Conservation (phyloP, 352 stramenopile species). For the Peronospora farinosa region DNA sequence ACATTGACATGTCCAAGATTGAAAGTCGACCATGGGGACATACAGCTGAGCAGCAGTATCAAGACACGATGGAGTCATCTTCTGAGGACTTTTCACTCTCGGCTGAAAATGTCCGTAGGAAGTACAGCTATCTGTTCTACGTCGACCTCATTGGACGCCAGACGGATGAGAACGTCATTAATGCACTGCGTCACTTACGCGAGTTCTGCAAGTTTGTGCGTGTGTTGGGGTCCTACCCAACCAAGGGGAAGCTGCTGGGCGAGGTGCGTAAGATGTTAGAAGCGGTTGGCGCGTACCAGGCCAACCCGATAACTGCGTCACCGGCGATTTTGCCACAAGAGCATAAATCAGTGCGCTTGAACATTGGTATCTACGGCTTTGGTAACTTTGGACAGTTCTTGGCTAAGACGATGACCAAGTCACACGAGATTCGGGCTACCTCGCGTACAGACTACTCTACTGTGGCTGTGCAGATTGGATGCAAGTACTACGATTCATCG, state of each 20-base stretch:
- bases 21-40: constrained; percentile 70
- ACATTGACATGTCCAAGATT: constrained; percentile 79
- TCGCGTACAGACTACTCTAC: constrained; percentile 84
- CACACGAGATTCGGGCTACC: constrained; percentile 81
- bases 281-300: constrained; percentile 38
- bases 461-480: constrained; percentile 46
- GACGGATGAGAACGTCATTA: constrained; percentile 68
- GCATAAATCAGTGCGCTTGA: constrained; percentile 55
- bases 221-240: constrained; percentile 84
- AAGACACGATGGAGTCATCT: constrained; percentile 27
- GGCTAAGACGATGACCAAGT: constrained; percentile 90
- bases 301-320: constrained; percentile 26
- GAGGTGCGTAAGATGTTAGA: constrained; percentile 52
- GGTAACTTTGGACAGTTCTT: constrained; percentile 98
- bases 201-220: constrained; percentile 87
- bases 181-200: constrained; percentile 77
- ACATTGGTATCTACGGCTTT: constrained; percentile 95
- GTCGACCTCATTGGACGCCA: constrained; percentile 71
- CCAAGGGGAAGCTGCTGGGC: constrained; percentile 54
- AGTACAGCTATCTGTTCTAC: constrained; percentile 85
- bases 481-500: constrained; percentile 47
- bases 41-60: constrained; percentile 47
- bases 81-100: constrained; percentile 94
- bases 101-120: constrained; percentile 28
- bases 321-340: constrained; percentile 19